Evolutionary conservation across 2,329 filamentous ascomycete genomes (phyloP).

Genomic region (Setomelanomma holmii): DNA sequence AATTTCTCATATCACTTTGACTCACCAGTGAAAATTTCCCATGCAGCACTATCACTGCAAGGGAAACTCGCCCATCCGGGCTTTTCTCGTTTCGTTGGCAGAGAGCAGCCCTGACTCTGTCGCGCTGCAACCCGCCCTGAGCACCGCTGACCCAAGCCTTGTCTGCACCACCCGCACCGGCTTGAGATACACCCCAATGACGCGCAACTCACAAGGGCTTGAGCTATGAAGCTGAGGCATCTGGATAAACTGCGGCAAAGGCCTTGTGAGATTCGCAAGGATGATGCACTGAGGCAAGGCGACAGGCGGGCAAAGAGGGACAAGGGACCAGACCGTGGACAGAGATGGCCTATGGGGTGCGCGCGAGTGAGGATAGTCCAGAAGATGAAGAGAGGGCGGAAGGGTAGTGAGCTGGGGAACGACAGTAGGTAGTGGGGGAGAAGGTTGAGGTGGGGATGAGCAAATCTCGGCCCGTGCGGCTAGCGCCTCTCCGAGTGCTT

Average conservation of each 20-base stretch:
- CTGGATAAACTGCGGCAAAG: background rate
- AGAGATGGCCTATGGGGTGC: background rate
- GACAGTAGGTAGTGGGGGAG: too few relatives aligned
- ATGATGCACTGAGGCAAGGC: background rate
- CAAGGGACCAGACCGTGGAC: background rate
- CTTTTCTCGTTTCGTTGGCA: background rate
- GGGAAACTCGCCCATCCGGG: background rate
- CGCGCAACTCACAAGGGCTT: background rate
- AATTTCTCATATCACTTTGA: too few relatives aligned
- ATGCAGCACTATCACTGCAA: background rate
- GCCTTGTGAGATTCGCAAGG: background rate
- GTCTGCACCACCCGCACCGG: background rate
- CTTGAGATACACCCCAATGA: background rate
- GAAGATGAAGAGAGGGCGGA: background rate
- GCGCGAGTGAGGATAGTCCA: background rate
- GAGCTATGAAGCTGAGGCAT: background rate
- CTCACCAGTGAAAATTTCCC: background rate
- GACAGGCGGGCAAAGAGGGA: background rate
- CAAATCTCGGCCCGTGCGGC: too few relatives aligned
- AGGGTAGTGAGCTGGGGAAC: too few relatives aligned
- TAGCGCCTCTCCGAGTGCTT: too few relatives aligned
- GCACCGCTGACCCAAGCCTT: background rate
- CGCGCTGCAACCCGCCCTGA: background rate
- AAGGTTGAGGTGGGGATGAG: too few relatives aligned
- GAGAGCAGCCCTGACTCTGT: background rate